Evolutionary conservation across 2,329 filamentous ascomycete genomes (phyloP).

Genomic region (Daldinia sp.): DNA sequence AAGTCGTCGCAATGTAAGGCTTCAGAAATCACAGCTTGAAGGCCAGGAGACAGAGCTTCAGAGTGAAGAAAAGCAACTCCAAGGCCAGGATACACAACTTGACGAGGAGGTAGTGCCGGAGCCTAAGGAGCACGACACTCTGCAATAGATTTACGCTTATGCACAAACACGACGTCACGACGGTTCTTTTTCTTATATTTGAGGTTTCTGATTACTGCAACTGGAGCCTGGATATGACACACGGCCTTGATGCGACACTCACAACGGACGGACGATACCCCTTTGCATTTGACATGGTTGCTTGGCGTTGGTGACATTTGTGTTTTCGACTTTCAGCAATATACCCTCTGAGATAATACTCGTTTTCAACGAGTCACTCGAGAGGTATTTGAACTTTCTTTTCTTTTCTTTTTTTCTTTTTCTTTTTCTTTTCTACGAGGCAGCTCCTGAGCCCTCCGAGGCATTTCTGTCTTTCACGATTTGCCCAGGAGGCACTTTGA

Average conservation of each 20-base stretch:
- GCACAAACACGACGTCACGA: background rate
- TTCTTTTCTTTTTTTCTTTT: background rate
- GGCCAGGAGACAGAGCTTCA: background rate
- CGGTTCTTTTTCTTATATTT: background rate
- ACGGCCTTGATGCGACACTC: slow-evolving; percentile 3
- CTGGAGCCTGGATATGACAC: background rate
- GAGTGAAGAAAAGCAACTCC: background rate
- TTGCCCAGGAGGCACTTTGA: background rate
- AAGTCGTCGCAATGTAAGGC: background rate
- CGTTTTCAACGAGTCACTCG: background rate
- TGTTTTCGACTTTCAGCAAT: background rate
- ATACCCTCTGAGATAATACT: background rate
- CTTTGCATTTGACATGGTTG: slow-evolving; percentile 2
- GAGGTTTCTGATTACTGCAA: background rate
- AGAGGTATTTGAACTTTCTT: background rate
- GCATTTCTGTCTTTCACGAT: background rate
- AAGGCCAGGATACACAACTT: background rate
- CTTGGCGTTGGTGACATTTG: slow-evolving; percentile 3
- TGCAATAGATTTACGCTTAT: background rate
- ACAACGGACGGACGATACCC: slow-evolving; percentile 14
- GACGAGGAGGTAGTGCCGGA: background rate
- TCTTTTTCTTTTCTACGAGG: background rate
- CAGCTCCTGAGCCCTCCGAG: background rate
- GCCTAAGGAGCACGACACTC: slow-evolving; percentile 5
- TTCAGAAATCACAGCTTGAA: background rate